Evolutionary conservation across 2,329 filamentous ascomycete genomes (phyloP), one percentile per base, ranked within the genome.

Genomic region (Fusarium sp.): DNA sequence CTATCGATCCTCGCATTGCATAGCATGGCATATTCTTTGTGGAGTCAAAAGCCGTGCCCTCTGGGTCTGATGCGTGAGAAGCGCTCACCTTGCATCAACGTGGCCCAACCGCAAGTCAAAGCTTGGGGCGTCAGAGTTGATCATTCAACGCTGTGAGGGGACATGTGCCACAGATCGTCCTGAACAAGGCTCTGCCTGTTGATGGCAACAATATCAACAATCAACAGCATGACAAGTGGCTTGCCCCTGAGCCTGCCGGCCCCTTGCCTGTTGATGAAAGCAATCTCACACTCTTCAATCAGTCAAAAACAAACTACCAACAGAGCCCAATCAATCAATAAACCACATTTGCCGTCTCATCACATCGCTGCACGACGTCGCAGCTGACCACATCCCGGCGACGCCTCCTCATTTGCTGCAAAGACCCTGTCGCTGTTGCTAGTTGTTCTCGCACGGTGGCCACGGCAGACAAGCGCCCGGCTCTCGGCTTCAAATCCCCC

Each of bases 81-180:
- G 67, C 69, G 66, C 66, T 71, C 66, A 57, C 64, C 72, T 59
- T 75, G 67, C 72, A 75, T 72, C 75, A 64, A 77, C 75, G 75
- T 75, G 70, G 73, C 45, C 76, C 76, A 77, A 77, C 71, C 62
- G 71, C 68, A 68, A 66, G 67, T 58, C 60, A 67, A 69, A 35
- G 59, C 37, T 67, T 48, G 43, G 61, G 61, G 58, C 57, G 64
- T 61, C 52, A 35, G 52, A 71, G 39, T 48, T 60, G 64, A 75
- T 75, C 67, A 70, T 75, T 69, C 66, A 71, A 70, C 66, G 54
- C 56, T 59, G 61, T 58, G 52, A 50, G 54, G 20, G 34, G 56
- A 41, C 56, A 30, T 59, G 56, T 59, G 56, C 34, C 27, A 54
- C 50, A 20, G 50, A 54, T 54, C 50, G 50, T 54, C 50, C 18